A percentile compares a stretch with the other conserved stretches of the same genome.
Evolutionary conservation across 495 filamentous ascomycete genomes (phyloP).

Genomic region (Penicillium diatomitis): DNA sequence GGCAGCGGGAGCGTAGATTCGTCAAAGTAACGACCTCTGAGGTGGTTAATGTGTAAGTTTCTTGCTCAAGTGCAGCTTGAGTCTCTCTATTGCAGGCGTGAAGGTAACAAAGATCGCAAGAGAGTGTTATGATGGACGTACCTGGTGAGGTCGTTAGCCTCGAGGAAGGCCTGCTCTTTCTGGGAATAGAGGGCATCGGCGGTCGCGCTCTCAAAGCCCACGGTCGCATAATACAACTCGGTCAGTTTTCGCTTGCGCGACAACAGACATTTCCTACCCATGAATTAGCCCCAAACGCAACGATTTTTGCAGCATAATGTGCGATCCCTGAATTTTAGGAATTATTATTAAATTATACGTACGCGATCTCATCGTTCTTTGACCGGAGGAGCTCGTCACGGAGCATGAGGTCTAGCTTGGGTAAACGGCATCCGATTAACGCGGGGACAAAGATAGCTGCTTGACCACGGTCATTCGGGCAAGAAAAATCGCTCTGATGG

Average conservation of each 20-base stretch:
- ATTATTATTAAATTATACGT: conserved; percentile 30
- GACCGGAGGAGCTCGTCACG: conserved; percentile 48
- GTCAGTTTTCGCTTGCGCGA: conserved; percentile 78
- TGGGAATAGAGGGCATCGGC: conserved; percentile 47
- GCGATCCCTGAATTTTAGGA: conserved; percentile 6
- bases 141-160: conserved; percentile 67
- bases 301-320: conserved; percentile 6
- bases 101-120: conserved; percentile 2
- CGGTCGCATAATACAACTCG: conserved; percentile 60
- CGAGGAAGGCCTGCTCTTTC: conserved; percentile 54
- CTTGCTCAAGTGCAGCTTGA: conserved; percentile 10
- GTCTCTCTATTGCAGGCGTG: conserved; percentile 5
- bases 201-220: conserved; percentile 39
- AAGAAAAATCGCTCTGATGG: conserved; percentile 39
- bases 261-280: conserved; percentile 56
- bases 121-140: conserved; percentile 38
- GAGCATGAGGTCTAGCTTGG: conserved; percentile 45
- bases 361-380: conserved; percentile 57
- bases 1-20: conserved; percentile 58
- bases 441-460: conserved; percentile 37
- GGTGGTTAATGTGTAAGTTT: conserved; percentile 18
- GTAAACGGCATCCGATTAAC: conserved; percentile 53
- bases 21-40: conserved; percentile 63
- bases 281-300: conserved; percentile 30
- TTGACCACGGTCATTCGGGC: conserved; percentile 43